These are phyloP conservation scores for Adiantum capillusveneris DNA, from an alignment of 75 land plant species.

Conservation along the genomic window DNA sequence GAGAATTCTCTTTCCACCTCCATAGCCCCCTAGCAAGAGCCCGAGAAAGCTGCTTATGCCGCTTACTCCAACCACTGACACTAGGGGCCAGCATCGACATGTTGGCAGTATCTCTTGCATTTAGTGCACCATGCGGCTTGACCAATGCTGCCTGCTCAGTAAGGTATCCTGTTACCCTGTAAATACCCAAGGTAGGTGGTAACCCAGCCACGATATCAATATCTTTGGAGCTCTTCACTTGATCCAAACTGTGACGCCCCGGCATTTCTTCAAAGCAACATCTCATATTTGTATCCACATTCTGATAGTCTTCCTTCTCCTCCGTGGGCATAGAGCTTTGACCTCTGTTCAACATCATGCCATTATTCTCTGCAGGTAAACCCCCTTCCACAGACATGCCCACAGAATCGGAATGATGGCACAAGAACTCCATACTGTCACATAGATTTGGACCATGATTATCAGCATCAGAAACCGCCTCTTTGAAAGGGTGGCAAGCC, in stretches of 20 bases:
- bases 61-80: constrained; percentile 24
- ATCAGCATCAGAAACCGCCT: neutral
- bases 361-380: no score
- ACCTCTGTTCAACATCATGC: no score
- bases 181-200: constrained; percentile 1
- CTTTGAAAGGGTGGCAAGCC: neutral
- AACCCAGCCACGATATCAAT: neutral
- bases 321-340: no score
- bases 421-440: no score
- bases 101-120: neutral
- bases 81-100: neutral
- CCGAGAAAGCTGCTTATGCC: constrained; percentile 10
- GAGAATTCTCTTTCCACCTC: constrained; percentile 25
- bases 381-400: no score
- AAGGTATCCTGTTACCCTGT: constrained; percentile 8
- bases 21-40: constrained; percentile 10
- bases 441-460: no score
- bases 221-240: neutral
- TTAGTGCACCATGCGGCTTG: neutral
- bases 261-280: no score
- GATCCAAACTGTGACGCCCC: neutral
- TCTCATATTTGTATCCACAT: no score
- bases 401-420: no score
- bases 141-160: constrained; percentile 16
- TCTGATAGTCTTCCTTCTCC: no score